phyloP scores from a whole-genome alignment of 768 basidiomycete genomes.

The Lyophyllum decastes region DNA sequence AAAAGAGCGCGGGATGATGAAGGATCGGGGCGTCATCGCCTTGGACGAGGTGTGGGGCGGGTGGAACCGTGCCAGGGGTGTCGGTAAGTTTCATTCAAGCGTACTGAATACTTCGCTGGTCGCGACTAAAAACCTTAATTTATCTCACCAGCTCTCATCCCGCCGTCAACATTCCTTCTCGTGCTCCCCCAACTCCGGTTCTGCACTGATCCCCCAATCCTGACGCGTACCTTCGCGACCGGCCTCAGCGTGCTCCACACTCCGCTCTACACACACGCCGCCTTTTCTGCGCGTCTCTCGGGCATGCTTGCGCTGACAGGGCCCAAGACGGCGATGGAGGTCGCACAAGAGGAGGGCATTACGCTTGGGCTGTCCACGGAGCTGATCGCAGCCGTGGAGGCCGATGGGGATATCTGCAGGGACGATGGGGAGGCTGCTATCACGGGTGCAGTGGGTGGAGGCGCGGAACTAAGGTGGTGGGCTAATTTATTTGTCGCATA shows the following conservation, averaged over 20 bases:
- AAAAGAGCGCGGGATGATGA: slow-evolving; percentile 67
- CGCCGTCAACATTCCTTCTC: slow-evolving; percentile 83
- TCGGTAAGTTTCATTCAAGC: slow-evolving; percentile 56
- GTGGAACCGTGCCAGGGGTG: slow-evolving; percentile 92
- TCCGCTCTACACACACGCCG: slow-evolving; percentile 66
- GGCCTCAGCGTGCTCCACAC: slow-evolving; percentile 85
- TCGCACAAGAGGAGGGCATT: slow-evolving; percentile 72
- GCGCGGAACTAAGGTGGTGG: slow-evolving; percentile 70
- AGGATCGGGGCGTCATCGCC: slow-evolving; percentile 75
- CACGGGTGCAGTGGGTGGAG: slow-evolving; percentile 43
- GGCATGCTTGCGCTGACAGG: slow-evolving; percentile 51
- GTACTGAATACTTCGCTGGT: not conserved
- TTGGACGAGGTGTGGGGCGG: slow-evolving; percentile 94
- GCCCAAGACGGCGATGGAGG: slow-evolving; percentile 62
- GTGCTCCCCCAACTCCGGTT: slow-evolving; percentile 67
- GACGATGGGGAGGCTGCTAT: slow-evolving; percentile 60
- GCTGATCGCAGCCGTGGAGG: slow-evolving; percentile 77
- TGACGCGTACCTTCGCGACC: slow-evolving; percentile 66
- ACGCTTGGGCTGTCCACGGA: slow-evolving; percentile 75
- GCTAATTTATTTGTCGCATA: slow-evolving; percentile 66
- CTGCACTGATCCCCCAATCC: slow-evolving; percentile 69
- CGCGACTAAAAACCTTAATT: not conserved
- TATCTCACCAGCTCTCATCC: slow-evolving; percentile 69
- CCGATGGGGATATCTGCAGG: slow-evolving; percentile 67
- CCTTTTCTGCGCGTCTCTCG: slow-evolving; percentile 70